Evolutionary conservation across 140 eudicot genomes (phyloP).

Genomic region (Senecio squalidus): DNA sequence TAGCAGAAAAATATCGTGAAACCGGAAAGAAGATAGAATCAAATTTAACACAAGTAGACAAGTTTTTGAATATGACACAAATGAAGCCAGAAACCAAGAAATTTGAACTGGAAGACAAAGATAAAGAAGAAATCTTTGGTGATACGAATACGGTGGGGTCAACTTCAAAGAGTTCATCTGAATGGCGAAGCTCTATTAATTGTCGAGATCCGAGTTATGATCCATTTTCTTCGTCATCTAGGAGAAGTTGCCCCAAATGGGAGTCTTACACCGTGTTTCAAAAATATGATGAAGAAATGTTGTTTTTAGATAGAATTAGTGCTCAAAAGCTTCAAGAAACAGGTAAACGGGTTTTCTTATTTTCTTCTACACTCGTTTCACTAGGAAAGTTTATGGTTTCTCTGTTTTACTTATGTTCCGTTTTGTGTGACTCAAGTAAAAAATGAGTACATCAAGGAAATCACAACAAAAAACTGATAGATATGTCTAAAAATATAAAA

Average conservation of each 20-base stretch:
- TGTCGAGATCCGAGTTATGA: slow-evolving; percentile 74
- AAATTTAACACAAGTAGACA: slow-evolving; percentile 38
- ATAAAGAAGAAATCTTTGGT: slow-evolving; percentile 55
- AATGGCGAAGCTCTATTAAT: slow-evolving; percentile 91
- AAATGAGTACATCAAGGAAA: no score
- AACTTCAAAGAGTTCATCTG: slow-evolving; percentile 89
- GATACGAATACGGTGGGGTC: slow-evolving; percentile 84
- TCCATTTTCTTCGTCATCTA: slow-evolving; percentile 86
- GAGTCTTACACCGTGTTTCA: slow-evolving; percentile 93
- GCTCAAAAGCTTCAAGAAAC: slow-evolving; percentile 98
- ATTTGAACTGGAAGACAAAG: slow-evolving; percentile 40
- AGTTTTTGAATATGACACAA: slow-evolving; percentile 36
- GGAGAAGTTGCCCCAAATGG: slow-evolving; percentile 98
- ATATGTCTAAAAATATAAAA: background rate
- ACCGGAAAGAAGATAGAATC: slow-evolving; percentile 25
- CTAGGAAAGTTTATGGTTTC: background rate
- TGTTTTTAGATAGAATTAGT: slow-evolving; percentile 81
- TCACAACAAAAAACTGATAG: background rate
- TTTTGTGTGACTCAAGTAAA: no score
- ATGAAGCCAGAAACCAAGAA: slow-evolving; percentile 39
- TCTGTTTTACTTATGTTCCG: no score
- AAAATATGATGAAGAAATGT: slow-evolving; percentile 94
- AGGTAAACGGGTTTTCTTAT: slow-evolving; percentile 37
- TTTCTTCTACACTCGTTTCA: slow-evolving; percentile 3
- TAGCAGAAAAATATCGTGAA: slow-evolving; percentile 31